These are phyloP conservation scores for Dendrobium officinale DNA, from an alignment of 106 monocot species.

Conservation along the genomic window DNA sequence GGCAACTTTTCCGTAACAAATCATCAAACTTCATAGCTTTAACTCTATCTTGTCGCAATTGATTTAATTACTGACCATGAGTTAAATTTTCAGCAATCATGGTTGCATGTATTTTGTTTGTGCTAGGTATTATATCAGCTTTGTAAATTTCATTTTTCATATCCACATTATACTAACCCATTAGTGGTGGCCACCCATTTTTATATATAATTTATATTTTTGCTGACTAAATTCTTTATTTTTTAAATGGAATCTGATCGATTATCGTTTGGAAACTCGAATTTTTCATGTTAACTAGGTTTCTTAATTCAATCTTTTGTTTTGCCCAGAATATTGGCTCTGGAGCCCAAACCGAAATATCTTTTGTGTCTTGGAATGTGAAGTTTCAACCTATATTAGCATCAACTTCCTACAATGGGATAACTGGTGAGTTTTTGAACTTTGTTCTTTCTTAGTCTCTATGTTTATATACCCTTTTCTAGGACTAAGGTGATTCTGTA, in stretches of 20 bases:
- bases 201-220: neutral
- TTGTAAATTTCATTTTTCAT: neutral
- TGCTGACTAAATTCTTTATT: neutral
- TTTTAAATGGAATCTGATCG: neutral
- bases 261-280: neutral
- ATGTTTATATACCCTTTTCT: neutral
- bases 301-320: neutral
- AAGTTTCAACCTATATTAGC: conserved; percentile 88
- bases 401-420: conserved; percentile 86
- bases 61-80: neutral
- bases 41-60: neutral
- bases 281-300: neutral
- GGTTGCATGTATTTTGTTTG: neutral
- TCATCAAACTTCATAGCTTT: neutral
- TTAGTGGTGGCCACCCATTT: neutral
- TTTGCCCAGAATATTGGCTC: conserved; percentile 56
- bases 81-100: neutral
- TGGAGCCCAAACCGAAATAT: conserved; percentile 74
- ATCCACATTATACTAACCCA: neutral
- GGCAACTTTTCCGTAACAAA: neutral
- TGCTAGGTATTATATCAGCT: neutral
- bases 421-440: conserved; percentile 42
- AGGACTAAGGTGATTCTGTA: neutral
- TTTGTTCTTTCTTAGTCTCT: neutral
- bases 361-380: conserved; percentile 86